A percentile compares a stretch with the other conserved stretches of the same genome.
phyloP scores from a whole-genome alignment of 805 yeast species.

The Myxozyma melibiosi region DNA sequence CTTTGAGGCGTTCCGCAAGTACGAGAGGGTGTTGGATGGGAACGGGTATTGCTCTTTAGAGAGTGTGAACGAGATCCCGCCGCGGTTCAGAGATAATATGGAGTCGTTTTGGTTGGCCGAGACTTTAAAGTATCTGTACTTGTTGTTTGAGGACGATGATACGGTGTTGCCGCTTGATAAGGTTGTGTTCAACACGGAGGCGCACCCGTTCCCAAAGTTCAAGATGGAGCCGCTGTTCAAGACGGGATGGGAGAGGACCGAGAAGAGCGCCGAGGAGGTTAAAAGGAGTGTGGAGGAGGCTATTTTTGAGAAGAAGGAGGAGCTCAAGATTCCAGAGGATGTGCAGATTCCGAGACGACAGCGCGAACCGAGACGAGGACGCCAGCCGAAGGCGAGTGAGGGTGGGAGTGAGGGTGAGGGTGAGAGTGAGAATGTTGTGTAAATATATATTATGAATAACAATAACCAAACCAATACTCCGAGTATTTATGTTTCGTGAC shows the following conservation, averaged over 20 bases:
- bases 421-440: neutral
- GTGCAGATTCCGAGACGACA: neutral
- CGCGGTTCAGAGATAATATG: slow-evolving; percentile 65
- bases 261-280: too few relatives aligned
- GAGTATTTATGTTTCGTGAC: too few relatives aligned
- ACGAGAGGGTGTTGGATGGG: slow-evolving; percentile 51
- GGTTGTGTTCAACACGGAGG: slow-evolving; percentile 87
- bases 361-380: neutral
- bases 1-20: slow-evolving; percentile 65
- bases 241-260: slow-evolving; percentile 25
- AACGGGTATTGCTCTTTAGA: slow-evolving; percentile 64
- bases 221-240: slow-evolving; percentile 21
- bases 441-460: too few relatives aligned
- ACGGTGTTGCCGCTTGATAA: slow-evolving; percentile 64
- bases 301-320: too few relatives aligned
- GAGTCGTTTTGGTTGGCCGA: slow-evolving; percentile 93
- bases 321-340: neutral
- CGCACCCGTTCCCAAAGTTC: slow-evolving; percentile 78
- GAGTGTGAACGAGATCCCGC: slow-evolving; percentile 63
- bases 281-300: too few relatives aligned
- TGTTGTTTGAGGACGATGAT: slow-evolving; percentile 72
- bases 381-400: neutral
- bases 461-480: too few relatives aligned
- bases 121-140: slow-evolving; percentile 81
- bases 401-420: neutral